Evolutionary conservation across 2,329 filamentous ascomycete genomes (phyloP), one percentile per base, ranked within the genome.

Genomic region (Aureobasidium melanogenum): DNA sequence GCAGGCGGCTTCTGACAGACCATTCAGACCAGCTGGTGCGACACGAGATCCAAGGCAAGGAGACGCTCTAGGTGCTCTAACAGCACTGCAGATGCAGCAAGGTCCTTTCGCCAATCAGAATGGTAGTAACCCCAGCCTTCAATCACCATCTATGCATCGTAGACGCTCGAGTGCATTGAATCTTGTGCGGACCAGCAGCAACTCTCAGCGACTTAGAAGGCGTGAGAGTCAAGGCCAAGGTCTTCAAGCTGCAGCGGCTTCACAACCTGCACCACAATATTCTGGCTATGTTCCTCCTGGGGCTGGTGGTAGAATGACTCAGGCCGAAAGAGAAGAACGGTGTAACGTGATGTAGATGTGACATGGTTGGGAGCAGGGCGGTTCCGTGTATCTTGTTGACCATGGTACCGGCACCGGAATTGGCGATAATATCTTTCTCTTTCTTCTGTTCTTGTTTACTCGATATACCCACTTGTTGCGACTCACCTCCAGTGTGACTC

Each of bases 1-100:
- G 69, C 83, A 87, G 70, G 83, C 84, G 19, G 79, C 84, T 0
- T 79, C 75, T 15, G 77, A 79, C 46, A 77, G 79, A n/a, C 78
- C 78, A 2, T 87, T 86, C 64, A 64, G 71, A 24, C 70, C 71
- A 55, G 68, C 67, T 1, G 70, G 69, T 26, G 63, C 66, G 5
- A 69, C 68, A n/a, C 68, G 69, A 4, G 61, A 65, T 4, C 52
- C 44, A 10, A 61, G 66, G 41, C 72, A 71, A 48, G 70, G 70
- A 3, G 69, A 72, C 56, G 69, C 71, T 7, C 63, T 73, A 7
- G 68, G 67, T n/a, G 69, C 72, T 1, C 66, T 72, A 9, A 69
- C 71, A 50, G 69, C 69, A 9, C 52, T 74, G 9, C 63, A 69
- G 36, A 60, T 65, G 34, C 71, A 73, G 54, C 67, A 70, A 43